These are phyloP conservation scores for Parasitella parasitica DNA, from an alignment of 371 early-diverging fungal genomes.

Conservation along the genomic window DNA sequence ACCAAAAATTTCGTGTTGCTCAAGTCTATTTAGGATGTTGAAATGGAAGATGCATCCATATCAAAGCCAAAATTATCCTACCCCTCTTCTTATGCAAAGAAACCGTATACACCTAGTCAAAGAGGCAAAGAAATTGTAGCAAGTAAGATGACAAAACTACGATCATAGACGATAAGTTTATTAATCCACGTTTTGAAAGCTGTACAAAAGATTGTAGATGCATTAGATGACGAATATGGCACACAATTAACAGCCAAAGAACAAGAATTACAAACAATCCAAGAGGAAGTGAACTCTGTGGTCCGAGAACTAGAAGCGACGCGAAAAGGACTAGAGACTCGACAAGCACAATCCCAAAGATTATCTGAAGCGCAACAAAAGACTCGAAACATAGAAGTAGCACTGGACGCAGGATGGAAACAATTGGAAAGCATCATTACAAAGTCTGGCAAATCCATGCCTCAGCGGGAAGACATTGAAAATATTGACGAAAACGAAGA, in stretches of 20 bases:
- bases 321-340: conserved; percentile 58
- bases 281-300: conserved; percentile 59
- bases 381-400: conserved; percentile 49
- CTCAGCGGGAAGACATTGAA: conserved; percentile 11
- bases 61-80: not conserved
- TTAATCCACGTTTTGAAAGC: conserved; percentile 23
- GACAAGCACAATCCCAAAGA: conserved; percentile 45
- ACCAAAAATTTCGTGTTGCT: too few relatives aligned
- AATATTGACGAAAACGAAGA: conserved; percentile 25
- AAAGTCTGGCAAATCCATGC: conserved; percentile 10
- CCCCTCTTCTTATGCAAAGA: conserved; percentile 9
- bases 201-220: conserved; percentile 72
- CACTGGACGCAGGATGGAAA: conserved; percentile 34
- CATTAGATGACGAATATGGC: conserved; percentile 65
- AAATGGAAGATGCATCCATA: conserved; percentile 7
- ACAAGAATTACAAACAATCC: conserved; percentile 59
- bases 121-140: conserved; percentile 56
- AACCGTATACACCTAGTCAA: conserved; percentile 35
- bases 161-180: not conserved
- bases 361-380: conserved; percentile 61
- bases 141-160: conserved; percentile 45
- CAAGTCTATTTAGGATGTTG: not conserved
- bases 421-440: conserved; percentile 19
- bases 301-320: conserved; percentile 67
- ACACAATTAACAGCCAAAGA: conserved; percentile 62